phyloP scores from a whole-genome alignment of 805 yeast genomes.

The Lachancea fermentati region DNA sequence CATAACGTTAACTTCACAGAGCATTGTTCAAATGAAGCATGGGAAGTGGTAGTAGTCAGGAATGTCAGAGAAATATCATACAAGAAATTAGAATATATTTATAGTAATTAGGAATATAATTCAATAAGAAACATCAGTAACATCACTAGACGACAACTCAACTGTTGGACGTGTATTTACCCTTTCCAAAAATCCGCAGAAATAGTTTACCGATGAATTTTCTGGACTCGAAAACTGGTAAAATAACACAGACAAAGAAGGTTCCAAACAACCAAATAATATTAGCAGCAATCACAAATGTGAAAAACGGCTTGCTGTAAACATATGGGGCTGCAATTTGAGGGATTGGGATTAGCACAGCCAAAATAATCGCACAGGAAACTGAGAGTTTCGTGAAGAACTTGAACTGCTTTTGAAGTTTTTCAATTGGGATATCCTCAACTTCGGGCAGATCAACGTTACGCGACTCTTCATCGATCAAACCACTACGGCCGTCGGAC shows the following conservation, averaged over 20 bases:
- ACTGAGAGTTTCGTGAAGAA: constrained; percentile 25
- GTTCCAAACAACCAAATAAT: constrained; percentile 35
- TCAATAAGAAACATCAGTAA: too few relatives aligned
- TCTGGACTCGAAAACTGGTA: constrained; percentile 31
- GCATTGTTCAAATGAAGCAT: too few relatives aligned
- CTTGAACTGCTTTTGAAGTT: constrained; percentile 30
- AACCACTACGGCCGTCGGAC: neutral
- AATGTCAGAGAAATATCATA: too few relatives aligned
- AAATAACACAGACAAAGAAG: constrained; percentile 29
- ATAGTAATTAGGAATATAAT: too few relatives aligned
- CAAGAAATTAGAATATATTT: too few relatives aligned
- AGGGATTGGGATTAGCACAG: constrained; percentile 34
- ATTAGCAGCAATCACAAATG: constrained; percentile 30
- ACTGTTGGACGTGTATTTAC: too few relatives aligned
- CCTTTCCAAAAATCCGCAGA: neutral
- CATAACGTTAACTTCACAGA: too few relatives aligned
- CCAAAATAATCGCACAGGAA: constrained; percentile 21
- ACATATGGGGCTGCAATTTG: constrained; percentile 33
- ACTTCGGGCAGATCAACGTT: constrained; percentile 21
- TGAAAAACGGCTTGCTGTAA: constrained; percentile 31
- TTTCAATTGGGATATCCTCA: constrained; percentile 23
- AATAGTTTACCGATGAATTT: constrained; percentile 1
- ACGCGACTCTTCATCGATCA: neutral
- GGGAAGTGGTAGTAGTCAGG: too few relatives aligned
- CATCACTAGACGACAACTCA: too few relatives aligned